Evolutionary conservation across 257 asterid species (phyloP).

Genomic region (Petunia axillaris): DNA sequence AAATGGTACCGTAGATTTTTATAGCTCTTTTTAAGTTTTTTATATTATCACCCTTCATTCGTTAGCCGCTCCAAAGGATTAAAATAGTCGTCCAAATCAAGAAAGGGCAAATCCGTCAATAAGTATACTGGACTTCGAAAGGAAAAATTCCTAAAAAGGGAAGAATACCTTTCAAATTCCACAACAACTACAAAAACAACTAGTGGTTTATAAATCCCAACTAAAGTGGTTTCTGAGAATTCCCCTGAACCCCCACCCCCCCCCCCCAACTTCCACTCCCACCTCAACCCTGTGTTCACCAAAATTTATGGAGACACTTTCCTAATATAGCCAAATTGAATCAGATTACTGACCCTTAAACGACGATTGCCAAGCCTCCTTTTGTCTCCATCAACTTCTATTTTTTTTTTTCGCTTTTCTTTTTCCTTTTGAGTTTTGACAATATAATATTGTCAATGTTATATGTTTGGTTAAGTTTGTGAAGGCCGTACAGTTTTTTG

Average conservation of each 20-base stretch:
- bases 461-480: too few species aligned
- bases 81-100: neutral
- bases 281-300: neutral
- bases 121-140: conserved; percentile 1
- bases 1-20: too few species aligned
- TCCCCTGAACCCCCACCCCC: neutral
- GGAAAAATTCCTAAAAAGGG: conserved; percentile 35
- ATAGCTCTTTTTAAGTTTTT: neutral
- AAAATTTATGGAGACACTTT: conserved; percentile 31
- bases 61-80: neutral
- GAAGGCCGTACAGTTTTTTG: too few species aligned
- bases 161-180: neutral
- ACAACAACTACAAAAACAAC: conserved; percentile 1
- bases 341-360: conserved; percentile 29
- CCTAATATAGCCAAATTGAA: conserved; percentile 36
- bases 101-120: conserved; percentile 39
- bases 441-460: too few species aligned
- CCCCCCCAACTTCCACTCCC: too few species aligned
- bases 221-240: conserved; percentile 10
- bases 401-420: neutral
- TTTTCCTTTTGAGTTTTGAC: neutral
- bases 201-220: neutral
- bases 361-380: conserved; percentile 26
- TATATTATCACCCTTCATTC: neutral
- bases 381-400: conserved; percentile 37